A percentile compares a stretch with the other conserved stretches of the same genome.
These are phyloP conservation scores for Talaromyces stipitatus DNA, from an alignment of 495 filamentous ascomycete genomes.

Conservation along the genomic window DNA sequence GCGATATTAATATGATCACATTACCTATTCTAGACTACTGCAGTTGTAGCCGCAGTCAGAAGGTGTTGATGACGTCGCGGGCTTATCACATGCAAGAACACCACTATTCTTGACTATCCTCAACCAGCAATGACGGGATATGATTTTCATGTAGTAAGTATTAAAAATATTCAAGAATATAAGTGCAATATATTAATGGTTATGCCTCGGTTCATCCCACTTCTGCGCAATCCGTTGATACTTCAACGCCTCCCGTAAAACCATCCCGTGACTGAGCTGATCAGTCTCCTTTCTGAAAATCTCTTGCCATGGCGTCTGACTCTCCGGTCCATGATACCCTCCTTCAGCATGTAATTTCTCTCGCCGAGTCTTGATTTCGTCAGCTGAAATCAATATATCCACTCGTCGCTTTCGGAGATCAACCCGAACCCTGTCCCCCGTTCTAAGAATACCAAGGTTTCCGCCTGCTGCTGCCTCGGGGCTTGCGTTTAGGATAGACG, in stretches of 20 bases:
- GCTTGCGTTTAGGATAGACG: conserved; percentile 48
- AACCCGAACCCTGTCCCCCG: conserved; percentile 49
- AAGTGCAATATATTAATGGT: too few species aligned
- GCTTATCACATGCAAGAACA: not conserved
- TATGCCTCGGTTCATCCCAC: conserved; percentile 37
- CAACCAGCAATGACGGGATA: not conserved
- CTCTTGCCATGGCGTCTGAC: conserved; percentile 45
- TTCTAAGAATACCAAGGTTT: conserved; percentile 44
- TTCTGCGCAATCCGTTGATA: conserved; percentile 46
- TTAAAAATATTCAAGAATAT: not conserved
- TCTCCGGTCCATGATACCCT: conserved; percentile 26
- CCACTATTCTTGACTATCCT: not conserved
- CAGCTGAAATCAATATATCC: conserved; percentile 42
- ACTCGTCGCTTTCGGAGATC: conserved; percentile 47
- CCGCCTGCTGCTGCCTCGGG: conserved; percentile 56
- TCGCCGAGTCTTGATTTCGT: conserved; percentile 60
- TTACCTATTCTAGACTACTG: not conserved
- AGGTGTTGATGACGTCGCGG: not conserved
- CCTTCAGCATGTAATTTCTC: conserved; percentile 35
- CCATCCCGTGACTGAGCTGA: conserved; percentile 47
- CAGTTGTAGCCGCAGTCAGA: not conserved
- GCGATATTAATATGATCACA: too few species aligned
- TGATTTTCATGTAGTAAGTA: not conserved
- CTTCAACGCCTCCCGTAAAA: conserved; percentile 40
- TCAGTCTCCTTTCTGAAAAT: conserved; percentile 43